These are phyloP conservation scores for Penicillium sp. DNA, from an alignment of 2,329 filamentous ascomycete species.

Conservation along the genomic window DNA sequence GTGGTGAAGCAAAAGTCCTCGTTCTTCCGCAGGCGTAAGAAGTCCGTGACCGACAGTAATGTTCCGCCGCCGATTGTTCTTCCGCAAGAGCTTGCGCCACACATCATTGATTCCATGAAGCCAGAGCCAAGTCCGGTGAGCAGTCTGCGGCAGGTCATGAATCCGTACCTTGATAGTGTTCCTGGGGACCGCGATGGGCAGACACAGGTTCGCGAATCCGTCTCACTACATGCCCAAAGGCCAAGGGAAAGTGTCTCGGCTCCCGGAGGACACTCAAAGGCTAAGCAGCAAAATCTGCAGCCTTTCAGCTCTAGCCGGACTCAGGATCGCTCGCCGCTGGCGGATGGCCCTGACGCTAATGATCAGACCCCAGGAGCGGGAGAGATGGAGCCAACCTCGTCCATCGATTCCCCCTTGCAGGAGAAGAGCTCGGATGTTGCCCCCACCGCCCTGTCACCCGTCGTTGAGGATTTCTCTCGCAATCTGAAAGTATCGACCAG, in stretches of 20 bases:
- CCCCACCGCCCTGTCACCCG: slow-evolving; percentile 23
- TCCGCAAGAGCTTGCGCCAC: slow-evolving; percentile 43
- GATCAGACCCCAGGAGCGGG: slow-evolving; percentile 20
- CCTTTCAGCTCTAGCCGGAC: slow-evolving; percentile 22
- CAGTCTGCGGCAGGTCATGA: slow-evolving; percentile 81
- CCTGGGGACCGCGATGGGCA: slow-evolving; percentile 21
- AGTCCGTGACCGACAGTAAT: slow-evolving; percentile 66
- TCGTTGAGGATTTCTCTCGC: slow-evolving; percentile 28
- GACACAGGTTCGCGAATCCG: slow-evolving; percentile 16
- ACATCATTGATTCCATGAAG: slow-evolving; percentile 27
- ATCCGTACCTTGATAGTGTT: slow-evolving; percentile 62
- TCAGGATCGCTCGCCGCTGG: slow-evolving; percentile 32
- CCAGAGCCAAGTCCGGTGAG: slow-evolving; percentile 61
- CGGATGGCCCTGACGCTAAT: slow-evolving; percentile 36
- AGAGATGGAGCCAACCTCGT: slow-evolving; percentile 18
- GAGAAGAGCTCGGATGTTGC: slow-evolving; percentile 17
- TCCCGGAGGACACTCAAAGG: slow-evolving; percentile 21
- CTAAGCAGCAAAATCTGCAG: slow-evolving; percentile 28
- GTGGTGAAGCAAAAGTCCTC: slow-evolving; percentile 89
- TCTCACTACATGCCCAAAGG: slow-evolving; percentile 19
- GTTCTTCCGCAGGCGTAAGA: slow-evolving; percentile 91
- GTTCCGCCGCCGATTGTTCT: slow-evolving; percentile 56
- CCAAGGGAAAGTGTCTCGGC: slow-evolving; percentile 26
- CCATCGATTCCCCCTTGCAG: slow-evolving; percentile 17
- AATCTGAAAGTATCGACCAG: slow-evolving; percentile 13